A percentile compares a stretch with the other conserved stretches of the same genome.
Evolutionary conservation across 768 basidiomycete species (phyloP).

Genomic region (Rhizopogon vulgaris): DNA sequence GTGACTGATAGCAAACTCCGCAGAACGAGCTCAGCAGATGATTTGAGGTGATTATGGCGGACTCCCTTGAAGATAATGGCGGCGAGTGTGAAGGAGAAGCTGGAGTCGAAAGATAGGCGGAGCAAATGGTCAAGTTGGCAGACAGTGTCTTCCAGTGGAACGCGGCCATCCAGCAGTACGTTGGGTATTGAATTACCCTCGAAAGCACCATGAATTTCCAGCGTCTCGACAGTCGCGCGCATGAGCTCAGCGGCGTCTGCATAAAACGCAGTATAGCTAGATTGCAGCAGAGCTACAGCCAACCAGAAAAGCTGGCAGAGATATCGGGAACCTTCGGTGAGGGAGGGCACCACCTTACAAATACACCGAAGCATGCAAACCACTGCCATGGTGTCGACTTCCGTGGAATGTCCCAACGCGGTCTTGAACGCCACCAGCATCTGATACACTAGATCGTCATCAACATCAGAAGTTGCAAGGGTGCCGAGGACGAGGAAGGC

Average conservation of each 20-base stretch:
- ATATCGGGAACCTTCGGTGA: constrained; percentile 66
- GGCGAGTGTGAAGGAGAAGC: constrained; percentile 78
- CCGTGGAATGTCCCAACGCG: constrained; percentile 61
- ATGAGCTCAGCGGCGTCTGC: constrained; percentile 65
- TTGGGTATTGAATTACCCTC: constrained; percentile 43
- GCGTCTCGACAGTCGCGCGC: constrained; percentile 54
- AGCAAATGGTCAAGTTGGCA: constrained; percentile 68
- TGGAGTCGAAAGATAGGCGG: constrained; percentile 69
- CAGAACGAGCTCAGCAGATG: constrained; percentile 55
- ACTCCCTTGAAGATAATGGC: constrained; percentile 84
- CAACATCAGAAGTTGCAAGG: constrained; percentile 80
- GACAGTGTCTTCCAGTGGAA: constrained; percentile 59
- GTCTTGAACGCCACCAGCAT: constrained; percentile 83
- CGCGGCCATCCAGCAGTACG: constrained; percentile 59
- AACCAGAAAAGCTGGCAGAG: constrained; percentile 80
- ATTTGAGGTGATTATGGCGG: constrained; percentile 58
- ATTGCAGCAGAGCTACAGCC: constrained; percentile 76
- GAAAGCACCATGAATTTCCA: constrained; percentile 58
- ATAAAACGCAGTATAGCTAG: constrained; percentile 66
- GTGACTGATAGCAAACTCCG: constrained; percentile 61
- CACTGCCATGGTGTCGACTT: constrained; percentile 63
- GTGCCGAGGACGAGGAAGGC: constrained; percentile 79
- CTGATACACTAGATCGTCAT: constrained; percentile 91
- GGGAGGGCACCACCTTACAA: constrained; percentile 66
- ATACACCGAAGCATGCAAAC: constrained; percentile 89